These are phyloP conservation scores for Tolypocladium cylindrosporum DNA, from an alignment of 2,329 filamentous ascomycete genomes.

Conservation along the genomic window DNA sequence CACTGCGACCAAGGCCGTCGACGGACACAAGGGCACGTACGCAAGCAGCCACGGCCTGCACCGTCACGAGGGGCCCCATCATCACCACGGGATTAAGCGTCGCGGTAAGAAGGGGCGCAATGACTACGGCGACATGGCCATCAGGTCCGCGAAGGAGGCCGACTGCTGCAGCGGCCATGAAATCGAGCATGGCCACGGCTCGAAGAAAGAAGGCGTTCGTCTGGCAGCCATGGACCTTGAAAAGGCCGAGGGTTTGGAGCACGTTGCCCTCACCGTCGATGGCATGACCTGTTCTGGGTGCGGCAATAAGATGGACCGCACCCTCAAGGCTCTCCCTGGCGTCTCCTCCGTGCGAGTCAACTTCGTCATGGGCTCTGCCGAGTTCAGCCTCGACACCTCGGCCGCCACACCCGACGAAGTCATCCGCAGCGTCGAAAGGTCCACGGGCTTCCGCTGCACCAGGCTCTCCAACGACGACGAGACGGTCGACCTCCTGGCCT, in stretches of 20 bases:
- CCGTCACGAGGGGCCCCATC: slow-evolving; percentile 6
- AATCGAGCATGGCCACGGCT: slow-evolving; percentile 1
- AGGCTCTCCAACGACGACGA: slow-evolving; percentile 15
- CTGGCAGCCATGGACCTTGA: slow-evolving; percentile 12
- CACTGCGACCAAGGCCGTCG: neutral
- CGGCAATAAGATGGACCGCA: slow-evolving; percentile 21
- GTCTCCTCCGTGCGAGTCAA: slow-evolving; percentile 23
- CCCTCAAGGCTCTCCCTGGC: slow-evolving; percentile 15
- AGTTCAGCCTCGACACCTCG: slow-evolving; percentile 18
- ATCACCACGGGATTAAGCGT: slow-evolving; percentile 11
- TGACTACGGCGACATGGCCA: slow-evolving; percentile 2
- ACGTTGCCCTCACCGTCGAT: slow-evolving; percentile 16
- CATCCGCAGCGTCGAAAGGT: slow-evolving; percentile 13
- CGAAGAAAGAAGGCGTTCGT: neutral
- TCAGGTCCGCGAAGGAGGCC: slow-evolving; percentile 2
- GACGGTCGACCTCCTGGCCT: slow-evolving; percentile 17
- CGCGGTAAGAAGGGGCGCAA: slow-evolving; percentile 8
- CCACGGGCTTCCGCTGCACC: slow-evolving; percentile 20
- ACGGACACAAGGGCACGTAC: neutral
- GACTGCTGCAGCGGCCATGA: slow-evolving; percentile 6
- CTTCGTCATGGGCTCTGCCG: slow-evolving; percentile 26
- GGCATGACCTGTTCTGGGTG: slow-evolving; percentile 28
- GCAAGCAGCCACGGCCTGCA: slow-evolving; percentile 3
- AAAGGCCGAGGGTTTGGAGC: slow-evolving; percentile 14
- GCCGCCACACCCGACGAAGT: slow-evolving; percentile 15